Percentiles rank a stretch among this genome's conserved stretches.
phyloP scores from a whole-genome alignment of 768 basidiomycete genomes.

The Trametes meyenii region DNA sequence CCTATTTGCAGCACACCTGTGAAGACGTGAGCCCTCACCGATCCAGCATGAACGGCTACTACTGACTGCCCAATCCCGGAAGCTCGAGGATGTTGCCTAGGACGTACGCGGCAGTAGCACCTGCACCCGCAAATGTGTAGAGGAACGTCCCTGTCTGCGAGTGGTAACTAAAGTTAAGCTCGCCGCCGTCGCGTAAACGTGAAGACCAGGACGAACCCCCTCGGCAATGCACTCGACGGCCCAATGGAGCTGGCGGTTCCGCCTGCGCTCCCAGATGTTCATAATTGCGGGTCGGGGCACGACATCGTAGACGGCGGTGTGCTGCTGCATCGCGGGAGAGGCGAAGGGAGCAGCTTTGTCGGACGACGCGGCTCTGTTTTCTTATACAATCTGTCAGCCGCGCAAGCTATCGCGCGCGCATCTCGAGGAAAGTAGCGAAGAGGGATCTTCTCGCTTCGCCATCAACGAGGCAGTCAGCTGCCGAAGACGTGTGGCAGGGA shows the following conservation, averaged over 20 bases:
- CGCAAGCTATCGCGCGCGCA: not conserved
- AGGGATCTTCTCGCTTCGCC: not conserved
- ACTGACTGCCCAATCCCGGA: slow-evolving; percentile 36
- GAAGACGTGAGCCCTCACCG: not conserved
- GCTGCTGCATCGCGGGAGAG: not conserved
- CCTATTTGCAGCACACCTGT: slow-evolving; percentile 40
- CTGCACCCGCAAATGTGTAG: slow-evolving; percentile 34
- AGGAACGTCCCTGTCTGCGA: slow-evolving; percentile 32
- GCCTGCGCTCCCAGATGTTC: slow-evolving; percentile 27
- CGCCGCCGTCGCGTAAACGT: not conserved
- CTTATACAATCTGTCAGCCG: not conserved
- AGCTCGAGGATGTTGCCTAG: slow-evolving; percentile 32
- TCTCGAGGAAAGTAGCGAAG: not conserved
- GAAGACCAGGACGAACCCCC: slow-evolving; percentile 24
- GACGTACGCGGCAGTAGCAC: slow-evolving; percentile 36
- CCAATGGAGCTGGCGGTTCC: slow-evolving; percentile 33
- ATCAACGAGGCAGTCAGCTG: not conserved
- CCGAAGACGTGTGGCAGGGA: not conserved
- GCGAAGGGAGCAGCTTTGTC: too few relatives aligned
- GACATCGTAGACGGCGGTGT: slow-evolving; percentile 28
- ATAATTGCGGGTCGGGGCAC: slow-evolving; percentile 21
- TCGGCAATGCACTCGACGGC: slow-evolving; percentile 35
- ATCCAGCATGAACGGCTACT: not conserved
- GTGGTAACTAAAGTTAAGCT: not conserved
- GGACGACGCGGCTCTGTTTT: not conserved